These are phyloP conservation scores for Diaporthe sp. DNA, from an alignment of 2,329 filamentous ascomycete species.

Conservation along the genomic window DNA sequence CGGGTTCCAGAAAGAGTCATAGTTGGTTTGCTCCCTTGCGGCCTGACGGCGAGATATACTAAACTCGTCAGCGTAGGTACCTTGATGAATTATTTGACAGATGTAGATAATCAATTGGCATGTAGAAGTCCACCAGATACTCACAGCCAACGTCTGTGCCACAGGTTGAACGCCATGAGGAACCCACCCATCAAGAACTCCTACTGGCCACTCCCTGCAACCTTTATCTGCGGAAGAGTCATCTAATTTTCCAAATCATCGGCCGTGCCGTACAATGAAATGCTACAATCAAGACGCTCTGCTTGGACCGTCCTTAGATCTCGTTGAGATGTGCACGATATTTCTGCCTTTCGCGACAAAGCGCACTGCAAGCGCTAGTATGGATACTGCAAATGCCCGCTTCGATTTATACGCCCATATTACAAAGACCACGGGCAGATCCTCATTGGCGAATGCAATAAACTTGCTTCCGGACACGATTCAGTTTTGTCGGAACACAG, in stretches of 20 bases:
- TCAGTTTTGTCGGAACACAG: background rate
- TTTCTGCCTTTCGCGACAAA: background rate
- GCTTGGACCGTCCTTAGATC: background rate
- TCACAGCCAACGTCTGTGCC: background rate
- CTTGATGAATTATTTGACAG: background rate
- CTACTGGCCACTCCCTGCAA: background rate
- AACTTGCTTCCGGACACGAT: background rate
- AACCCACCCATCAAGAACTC: background rate
- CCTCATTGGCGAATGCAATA: no score
- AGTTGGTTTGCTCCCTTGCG: background rate
- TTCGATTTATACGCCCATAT: background rate
- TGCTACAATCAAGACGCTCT: background rate
- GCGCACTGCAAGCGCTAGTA: background rate
- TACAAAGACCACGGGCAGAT: background rate
- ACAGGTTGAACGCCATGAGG: background rate
- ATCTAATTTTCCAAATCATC: background rate
- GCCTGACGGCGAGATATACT: background rate
- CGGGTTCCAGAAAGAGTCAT: background rate
- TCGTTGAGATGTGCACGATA: background rate
- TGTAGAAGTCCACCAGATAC: background rate
- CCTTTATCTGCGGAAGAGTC: no score
- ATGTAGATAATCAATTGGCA: background rate
- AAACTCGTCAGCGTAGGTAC: background rate
- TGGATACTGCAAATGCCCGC: background rate
- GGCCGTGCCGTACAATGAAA: background rate